Evolutionary conservation across 495 filamentous ascomycete genomes (phyloP), one percentile per base, ranked within the genome.

Genomic region (Darksidea phi): DNA sequence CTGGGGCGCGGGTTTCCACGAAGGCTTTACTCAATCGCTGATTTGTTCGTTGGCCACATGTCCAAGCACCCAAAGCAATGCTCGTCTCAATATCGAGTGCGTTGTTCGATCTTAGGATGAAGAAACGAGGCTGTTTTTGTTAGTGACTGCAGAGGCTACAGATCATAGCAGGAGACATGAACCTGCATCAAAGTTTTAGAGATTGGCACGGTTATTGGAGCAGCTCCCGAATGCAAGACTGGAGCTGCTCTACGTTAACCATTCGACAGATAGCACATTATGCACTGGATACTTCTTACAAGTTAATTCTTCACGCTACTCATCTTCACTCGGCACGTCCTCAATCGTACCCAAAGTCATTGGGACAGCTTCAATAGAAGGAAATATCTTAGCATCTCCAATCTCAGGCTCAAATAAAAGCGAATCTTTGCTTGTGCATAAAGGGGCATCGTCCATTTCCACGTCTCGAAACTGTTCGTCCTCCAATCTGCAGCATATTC

Each of bases 251-350:
- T 20, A 43, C 18, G 41, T 43, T 43, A 43, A 13, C 41, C 4
- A 15, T 43, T 43, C 15, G 15, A 20, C 13, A 43, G 13, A 43
- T 43, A 43, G 15, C 15, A 43, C 41, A 43, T 43, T 43, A 6
- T 43, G 41, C 41, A 43, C 13, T 32, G 41, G 18, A 43, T 43
- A 43, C 41, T 43, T 15, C 41, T 43, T 43, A 43, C 41, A 43
- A 43, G 13, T 43, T 20, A 13, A 43, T 43, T 43, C 41, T 13
- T 43, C 41, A 6, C 41, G 41, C 41, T 43, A 6, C 41, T n/a
- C 13, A 43, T 43, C 41, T 43, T 43, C 41, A 43, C 41, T 43
- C 18, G 41, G 15, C 13, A 43, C 18, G 41, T 43, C 41, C 41
- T 15, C 15, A 20, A 43, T 15, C 13, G 41, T 43, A 6, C 3